Evolutionary conservation across 2,329 filamentous ascomycete genomes (phyloP).

Genomic region (Furcasterigmium furcatum): DNA sequence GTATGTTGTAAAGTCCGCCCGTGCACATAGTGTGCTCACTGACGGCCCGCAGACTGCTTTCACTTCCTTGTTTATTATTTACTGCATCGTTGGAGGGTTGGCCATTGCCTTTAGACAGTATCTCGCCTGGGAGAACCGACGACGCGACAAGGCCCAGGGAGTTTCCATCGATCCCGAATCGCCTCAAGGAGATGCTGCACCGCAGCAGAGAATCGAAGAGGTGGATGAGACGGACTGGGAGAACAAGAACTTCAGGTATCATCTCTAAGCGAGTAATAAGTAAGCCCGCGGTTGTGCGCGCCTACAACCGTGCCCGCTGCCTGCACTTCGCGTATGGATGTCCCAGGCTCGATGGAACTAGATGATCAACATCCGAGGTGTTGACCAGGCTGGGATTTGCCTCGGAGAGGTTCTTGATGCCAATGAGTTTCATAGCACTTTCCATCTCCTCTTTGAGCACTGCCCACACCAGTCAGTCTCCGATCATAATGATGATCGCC

Average conservation of each 20-base stretch:
- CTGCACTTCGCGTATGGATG: too few species aligned
- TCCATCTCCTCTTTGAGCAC: too few species aligned
- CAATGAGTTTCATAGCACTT: too few species aligned
- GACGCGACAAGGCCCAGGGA: constrained; percentile 35
- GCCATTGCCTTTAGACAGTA: constrained; percentile 40
- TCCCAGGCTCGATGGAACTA: too few species aligned
- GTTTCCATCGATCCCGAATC: constrained; percentile 17
- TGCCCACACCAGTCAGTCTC: too few species aligned
- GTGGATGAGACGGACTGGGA: constrained; percentile 61
- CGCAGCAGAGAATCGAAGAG: background rate
- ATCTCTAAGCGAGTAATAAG: too few species aligned
- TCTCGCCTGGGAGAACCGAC: constrained; percentile 38
- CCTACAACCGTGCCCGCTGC: too few species aligned
- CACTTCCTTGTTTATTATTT: constrained; percentile 50
- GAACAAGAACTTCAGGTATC: constrained; percentile 54
- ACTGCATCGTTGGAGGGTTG: constrained; percentile 41
- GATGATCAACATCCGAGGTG: too few species aligned
- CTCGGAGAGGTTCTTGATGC: too few species aligned
- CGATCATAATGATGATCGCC: too few species aligned
- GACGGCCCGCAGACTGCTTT: constrained; percentile 40
- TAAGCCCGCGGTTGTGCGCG: too few species aligned
- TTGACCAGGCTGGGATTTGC: too few species aligned
- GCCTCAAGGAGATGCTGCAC: background rate
- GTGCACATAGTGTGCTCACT: constrained; percentile 45
- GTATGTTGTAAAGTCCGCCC: constrained; percentile 57